A percentile compares a stretch with the other conserved stretches of the same genome.
These are phyloP conservation scores for Solanum chaucha DNA, from an alignment of 257 asterid species.

Conservation along the genomic window DNA sequence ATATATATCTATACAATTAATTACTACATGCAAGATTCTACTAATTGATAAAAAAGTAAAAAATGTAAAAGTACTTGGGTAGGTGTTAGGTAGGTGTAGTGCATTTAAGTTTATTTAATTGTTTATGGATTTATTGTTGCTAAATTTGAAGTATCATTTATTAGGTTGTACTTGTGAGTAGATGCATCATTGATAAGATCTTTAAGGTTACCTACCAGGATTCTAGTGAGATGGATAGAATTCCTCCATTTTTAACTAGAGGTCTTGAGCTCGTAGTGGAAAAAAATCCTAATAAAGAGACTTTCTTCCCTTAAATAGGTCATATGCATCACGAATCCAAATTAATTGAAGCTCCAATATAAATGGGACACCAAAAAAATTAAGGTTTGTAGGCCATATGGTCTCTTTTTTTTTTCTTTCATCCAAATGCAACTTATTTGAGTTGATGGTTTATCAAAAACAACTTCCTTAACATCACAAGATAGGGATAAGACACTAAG, in stretches of 20 bases:
- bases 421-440: not conserved
- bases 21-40: not conserved
- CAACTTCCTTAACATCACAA: not conserved
- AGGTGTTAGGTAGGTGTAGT: not conserved
- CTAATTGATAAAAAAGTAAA: not conserved
- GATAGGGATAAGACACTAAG: not conserved
- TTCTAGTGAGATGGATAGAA: fast-evolving
- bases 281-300: not conserved
- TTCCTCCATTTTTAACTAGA: not conserved
- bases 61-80: not conserved
- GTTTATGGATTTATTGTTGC: not conserved
- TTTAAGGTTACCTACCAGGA: not conserved
- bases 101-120: not conserved
- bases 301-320: not conserved
- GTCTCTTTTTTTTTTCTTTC: not conserved
- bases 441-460: not conserved
- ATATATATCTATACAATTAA: not conserved
- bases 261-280: not conserved
- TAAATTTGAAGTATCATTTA: not conserved
- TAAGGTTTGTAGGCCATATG: not conserved
- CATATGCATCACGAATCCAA: not conserved
- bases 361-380: not conserved
- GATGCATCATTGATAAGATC: not conserved
- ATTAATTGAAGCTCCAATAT: not conserved
- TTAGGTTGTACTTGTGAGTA: not conserved